A percentile compares a stretch with the other conserved stretches of the same genome.
Conservation (phyloP, 129 eudicot species). For the Kitagawia praeruptora region DNA sequence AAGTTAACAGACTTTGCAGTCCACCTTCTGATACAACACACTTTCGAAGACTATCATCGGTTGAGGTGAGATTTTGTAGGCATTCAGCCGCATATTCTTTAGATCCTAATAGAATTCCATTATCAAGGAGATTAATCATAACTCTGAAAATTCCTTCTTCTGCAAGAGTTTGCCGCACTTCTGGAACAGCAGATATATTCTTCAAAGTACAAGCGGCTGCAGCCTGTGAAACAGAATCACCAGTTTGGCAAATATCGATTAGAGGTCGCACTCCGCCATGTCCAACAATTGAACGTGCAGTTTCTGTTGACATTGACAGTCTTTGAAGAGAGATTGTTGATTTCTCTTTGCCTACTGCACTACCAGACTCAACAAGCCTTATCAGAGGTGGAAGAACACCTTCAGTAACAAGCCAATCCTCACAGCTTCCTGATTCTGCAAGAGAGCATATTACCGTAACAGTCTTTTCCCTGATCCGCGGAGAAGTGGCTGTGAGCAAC, state of each 20-base stretch:
- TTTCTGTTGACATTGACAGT: slow-evolving; percentile 69
- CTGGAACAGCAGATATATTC: slow-evolving; percentile 71
- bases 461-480: slow-evolving; percentile 73
- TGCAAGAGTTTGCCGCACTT: slow-evolving; percentile 60
- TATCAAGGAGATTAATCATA: slow-evolving; percentile 68
- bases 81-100: slow-evolving; percentile 96
- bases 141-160: slow-evolving; percentile 73
- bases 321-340: slow-evolving; percentile 78
- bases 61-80: slow-evolving; percentile 62
- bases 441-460: slow-evolving; percentile 73
- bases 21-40: slow-evolving; percentile 70
- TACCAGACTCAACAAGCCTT: slow-evolving; percentile 80
- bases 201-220: slow-evolving; percentile 82
- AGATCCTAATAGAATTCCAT: slow-evolving; percentile 64
- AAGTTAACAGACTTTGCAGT: slow-evolving; percentile 44
- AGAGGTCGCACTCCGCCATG: slow-evolving; percentile 78
- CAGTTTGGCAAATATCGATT: slow-evolving; percentile 53
- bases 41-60: slow-evolving; percentile 49
- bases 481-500: slow-evolving; percentile 77
- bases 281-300: slow-evolving; percentile 74
- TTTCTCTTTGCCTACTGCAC: slow-evolving; percentile 67
- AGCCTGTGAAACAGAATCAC: slow-evolving; percentile 86
- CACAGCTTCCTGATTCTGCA: slow-evolving; percentile 82
- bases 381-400: slow-evolving; percentile 83
- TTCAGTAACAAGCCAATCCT: slow-evolving; percentile 82